Percentiles rank a stretch among this genome's conserved stretches.
Evolutionary conservation across 768 basidiomycete species (phyloP).

Genomic region (Macrolepiota dolichaula): DNA sequence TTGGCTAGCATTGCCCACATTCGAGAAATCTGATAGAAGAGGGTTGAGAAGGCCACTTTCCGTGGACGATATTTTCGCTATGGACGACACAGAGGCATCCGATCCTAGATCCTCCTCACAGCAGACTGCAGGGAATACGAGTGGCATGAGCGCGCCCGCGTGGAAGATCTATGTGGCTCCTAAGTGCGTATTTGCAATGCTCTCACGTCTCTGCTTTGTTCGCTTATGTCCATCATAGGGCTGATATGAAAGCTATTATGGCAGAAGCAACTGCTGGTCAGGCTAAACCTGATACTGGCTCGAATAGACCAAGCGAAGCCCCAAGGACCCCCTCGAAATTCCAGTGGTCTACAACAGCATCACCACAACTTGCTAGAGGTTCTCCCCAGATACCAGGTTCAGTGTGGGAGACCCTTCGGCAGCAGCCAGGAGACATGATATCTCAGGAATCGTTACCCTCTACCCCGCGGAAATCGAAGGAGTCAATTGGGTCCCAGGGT

Average conservation of each 20-base stretch:
- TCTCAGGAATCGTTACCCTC: neutral
- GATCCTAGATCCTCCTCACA: conserved; percentile 31
- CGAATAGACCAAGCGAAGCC: neutral
- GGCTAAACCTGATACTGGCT: conserved; percentile 8
- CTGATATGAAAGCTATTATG: conserved; percentile 85
- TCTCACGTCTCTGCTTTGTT: conserved; percentile 5
- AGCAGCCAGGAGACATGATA: neutral
- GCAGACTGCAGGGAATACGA: neutral
- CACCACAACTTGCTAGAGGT: neutral
- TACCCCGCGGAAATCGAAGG: neutral
- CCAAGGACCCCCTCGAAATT: conserved; percentile 3
- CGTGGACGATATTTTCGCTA: conserved; percentile 73
- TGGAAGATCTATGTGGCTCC: conserved; percentile 52
- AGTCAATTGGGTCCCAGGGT: neutral
- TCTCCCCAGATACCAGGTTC: neutral
- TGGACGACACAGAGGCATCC: conserved; percentile 70
- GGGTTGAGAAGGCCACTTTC: conserved; percentile 25
- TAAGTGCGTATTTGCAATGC: conserved; percentile 35
- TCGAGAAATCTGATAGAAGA: neutral
- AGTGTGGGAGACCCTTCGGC: neutral
- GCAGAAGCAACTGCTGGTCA: conserved; percentile 56
- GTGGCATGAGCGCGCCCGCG: conserved; percentile 24
- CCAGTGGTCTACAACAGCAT: neutral
- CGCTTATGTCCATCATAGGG: conserved; percentile 36
- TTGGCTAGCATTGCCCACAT: conserved; percentile 13